phyloP scores from a whole-genome alignment of 2,329 filamentous ascomycete genomes.

The Verticillium dahliae region DNA sequence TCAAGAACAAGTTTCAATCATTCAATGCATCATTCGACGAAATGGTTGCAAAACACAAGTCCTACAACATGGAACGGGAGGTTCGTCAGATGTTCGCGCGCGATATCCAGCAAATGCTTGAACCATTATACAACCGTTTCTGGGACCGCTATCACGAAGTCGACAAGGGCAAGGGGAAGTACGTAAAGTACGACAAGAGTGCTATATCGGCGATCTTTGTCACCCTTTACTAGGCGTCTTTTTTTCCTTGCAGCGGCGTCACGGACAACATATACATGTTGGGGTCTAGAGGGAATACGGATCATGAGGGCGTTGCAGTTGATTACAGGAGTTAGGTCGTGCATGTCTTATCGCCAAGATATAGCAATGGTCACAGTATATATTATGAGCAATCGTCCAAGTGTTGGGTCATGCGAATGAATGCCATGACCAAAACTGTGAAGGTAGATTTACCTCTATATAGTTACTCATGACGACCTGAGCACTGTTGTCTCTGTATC shows the following conservation, averaged over 20 bases:
- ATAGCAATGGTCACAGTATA: no score
- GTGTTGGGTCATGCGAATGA: no score
- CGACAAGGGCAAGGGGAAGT: constrained; percentile 96
- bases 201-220: constrained; percentile 63
- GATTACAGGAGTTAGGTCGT: no score
- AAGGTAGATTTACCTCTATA: no score
- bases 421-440: no score
- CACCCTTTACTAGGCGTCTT: constrained; percentile 34
- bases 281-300: neutral
- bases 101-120: constrained; percentile 85
- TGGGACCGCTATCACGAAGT: constrained; percentile 97
- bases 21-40: constrained; percentile 93
- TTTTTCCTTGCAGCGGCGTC: neutral
- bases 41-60: constrained; percentile 74
- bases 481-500: no score
- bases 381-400: no score
- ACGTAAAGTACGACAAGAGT: constrained; percentile 93
- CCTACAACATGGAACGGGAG: constrained; percentile 83
- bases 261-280: neutral
- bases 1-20: constrained; percentile 90
- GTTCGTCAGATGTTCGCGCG: constrained; percentile 73
- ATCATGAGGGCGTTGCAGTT: neutral
- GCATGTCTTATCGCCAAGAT: neutral
- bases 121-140: constrained; percentile 90
- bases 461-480: no score